phyloP scores from a whole-genome alignment of 1,139 yeast species.

The Nakaseomyces kungkrabaensis region DNA sequence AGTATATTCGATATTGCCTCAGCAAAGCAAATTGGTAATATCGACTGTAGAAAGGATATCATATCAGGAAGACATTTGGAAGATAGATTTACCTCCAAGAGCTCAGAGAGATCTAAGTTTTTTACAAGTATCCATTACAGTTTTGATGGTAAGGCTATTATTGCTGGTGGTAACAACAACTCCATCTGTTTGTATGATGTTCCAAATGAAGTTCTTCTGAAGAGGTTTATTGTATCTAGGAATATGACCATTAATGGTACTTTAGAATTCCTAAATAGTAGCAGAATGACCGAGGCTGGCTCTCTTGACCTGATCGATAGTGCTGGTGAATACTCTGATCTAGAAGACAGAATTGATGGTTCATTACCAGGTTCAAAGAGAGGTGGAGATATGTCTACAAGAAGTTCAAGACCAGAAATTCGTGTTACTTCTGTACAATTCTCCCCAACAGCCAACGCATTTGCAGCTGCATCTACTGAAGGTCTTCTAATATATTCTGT shows the following conservation, averaged over 20 bases:
- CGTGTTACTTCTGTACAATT: conserved; percentile 69
- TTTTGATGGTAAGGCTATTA: conserved; percentile 76
- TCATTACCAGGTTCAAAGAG: conserved; percentile 80
- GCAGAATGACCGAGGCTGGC: conserved; percentile 80
- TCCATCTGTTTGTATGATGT: conserved; percentile 87
- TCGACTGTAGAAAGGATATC: conserved; percentile 82
- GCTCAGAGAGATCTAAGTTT: conserved; percentile 73
- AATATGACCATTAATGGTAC: conserved; percentile 94
- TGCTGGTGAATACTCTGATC: conserved; percentile 77
- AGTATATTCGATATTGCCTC: conserved; percentile 73
- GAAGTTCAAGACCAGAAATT: conserved; percentile 70
- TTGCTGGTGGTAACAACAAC: conserved; percentile 91
- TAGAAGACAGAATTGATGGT: conserved; percentile 69
- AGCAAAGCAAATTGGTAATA: conserved; percentile 70
- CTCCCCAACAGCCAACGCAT: conserved; percentile 84
- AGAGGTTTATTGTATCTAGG: conserved; percentile 71
- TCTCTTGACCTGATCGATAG: conserved; percentile 73
- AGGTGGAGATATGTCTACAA: conserved; percentile 73
- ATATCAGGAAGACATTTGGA: conserved; percentile 76
- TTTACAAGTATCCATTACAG: conserved; percentile 78
- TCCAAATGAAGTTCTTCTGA: conserved; percentile 73
- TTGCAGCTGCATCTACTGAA: conserved; percentile 94
- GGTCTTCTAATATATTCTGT: conserved; percentile 78
- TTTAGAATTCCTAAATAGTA: conserved; percentile 63
- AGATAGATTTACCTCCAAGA: conserved; percentile 73